Percentiles rank a stretch among this genome's conserved stretches.
Conservation (phyloP, 2,329 filamentous ascomycete genomes). For the Ophiocordyceps sinensis region DNA sequence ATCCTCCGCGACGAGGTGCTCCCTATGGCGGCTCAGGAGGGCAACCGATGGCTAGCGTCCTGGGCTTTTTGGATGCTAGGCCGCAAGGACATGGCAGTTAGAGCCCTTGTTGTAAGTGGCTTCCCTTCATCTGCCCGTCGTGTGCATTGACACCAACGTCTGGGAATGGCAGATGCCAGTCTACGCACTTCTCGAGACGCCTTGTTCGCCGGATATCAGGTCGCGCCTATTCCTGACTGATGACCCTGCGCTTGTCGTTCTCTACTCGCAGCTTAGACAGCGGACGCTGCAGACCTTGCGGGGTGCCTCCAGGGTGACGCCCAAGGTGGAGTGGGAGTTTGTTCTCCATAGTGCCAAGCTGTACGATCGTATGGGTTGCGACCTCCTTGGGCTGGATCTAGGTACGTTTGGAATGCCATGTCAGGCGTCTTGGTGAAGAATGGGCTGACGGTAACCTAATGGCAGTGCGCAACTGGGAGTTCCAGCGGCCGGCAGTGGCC, state of each 20-base stretch:
- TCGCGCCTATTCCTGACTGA: slow-evolving; percentile 75
- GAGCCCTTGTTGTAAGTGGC: slow-evolving; percentile 57
- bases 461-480: slow-evolving; percentile 66
- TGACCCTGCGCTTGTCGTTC: slow-evolving; percentile 73
- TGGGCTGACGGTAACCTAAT: slow-evolving; percentile 5
- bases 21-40: slow-evolving; percentile 59
- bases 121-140: background rate
- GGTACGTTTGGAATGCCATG: slow-evolving; percentile 29
- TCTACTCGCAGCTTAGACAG: slow-evolving; percentile 76
- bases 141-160: background rate
- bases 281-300: slow-evolving; percentile 70
- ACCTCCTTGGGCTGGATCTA: slow-evolving; percentile 73
- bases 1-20: slow-evolving; percentile 72
- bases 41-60: slow-evolving; percentile 84
- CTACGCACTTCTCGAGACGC: slow-evolving; percentile 55
- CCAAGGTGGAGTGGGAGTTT: slow-evolving; percentile 75
- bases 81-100: slow-evolving; percentile 69
- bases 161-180: slow-evolving; percentile 51
- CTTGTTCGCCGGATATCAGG: slow-evolving; percentile 53
- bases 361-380: slow-evolving; percentile 87
- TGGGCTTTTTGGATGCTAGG: slow-evolving; percentile 94
- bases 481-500: slow-evolving; percentile 36
- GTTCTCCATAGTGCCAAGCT: slow-evolving; percentile 72
- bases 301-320: slow-evolving; percentile 69
- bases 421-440: background rate